Evolutionary conservation across 306 rosid species (phyloP).

Genomic region (Canavalia ensiformis): DNA sequence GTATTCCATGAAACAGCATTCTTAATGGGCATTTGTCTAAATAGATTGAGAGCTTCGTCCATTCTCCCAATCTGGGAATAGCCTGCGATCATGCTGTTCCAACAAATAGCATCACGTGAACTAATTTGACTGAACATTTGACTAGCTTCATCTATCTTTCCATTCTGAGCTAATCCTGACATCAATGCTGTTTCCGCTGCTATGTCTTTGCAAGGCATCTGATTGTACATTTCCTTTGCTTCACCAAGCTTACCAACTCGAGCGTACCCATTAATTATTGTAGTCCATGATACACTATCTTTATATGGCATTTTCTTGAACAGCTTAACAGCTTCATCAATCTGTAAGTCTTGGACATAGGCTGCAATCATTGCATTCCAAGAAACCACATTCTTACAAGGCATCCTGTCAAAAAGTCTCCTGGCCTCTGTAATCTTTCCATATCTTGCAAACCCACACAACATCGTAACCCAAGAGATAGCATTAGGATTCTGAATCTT

Average conservation of each 20-base stretch:
- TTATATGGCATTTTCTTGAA: constrained; percentile 70
- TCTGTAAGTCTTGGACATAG: constrained; percentile 68
- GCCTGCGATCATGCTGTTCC: constrained; percentile 89
- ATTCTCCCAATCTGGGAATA: constrained; percentile 72
- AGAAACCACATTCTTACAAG: constrained; percentile 73
- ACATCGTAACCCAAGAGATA: constrained; percentile 78
- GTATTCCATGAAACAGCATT: constrained; percentile 82
- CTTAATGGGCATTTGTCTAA: constrained; percentile 70
- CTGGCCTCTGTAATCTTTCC: constrained; percentile 69
- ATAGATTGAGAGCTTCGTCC: constrained; percentile 70
- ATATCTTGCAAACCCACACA: constrained; percentile 73
- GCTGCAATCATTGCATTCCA: constrained; percentile 95
- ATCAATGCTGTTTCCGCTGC: constrained; percentile 85
- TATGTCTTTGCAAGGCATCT: constrained; percentile 75
- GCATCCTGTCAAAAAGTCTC: constrained; percentile 72
- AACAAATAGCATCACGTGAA: constrained; percentile 68
- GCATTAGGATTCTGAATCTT: constrained; percentile 66
- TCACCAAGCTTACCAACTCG: constrained; percentile 73
- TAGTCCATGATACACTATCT: constrained; percentile 88
- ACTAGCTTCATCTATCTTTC: constrained; percentile 74
- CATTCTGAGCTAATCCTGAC: constrained; percentile 69
- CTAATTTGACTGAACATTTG: constrained; percentile 63
- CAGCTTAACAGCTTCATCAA: constrained; percentile 68
- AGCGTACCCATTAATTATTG: constrained; percentile 75
- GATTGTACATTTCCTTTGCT: constrained; percentile 65